phyloP scores from a whole-genome alignment of 2,329 filamentous ascomycete species.

The Microdochium paspali region DNA sequence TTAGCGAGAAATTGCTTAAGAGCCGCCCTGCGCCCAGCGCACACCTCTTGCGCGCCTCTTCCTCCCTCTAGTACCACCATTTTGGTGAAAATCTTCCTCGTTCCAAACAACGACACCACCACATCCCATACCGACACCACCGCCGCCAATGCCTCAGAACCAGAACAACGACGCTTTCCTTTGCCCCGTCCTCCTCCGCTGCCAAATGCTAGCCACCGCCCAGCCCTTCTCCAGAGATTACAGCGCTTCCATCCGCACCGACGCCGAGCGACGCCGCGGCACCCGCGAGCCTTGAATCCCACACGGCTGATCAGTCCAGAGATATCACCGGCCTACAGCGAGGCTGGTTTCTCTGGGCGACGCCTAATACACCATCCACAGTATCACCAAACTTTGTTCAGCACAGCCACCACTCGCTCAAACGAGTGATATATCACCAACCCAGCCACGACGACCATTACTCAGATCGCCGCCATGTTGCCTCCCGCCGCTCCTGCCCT shows the following conservation, averaged over 20 bases:
- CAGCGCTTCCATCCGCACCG: constrained; percentile 42
- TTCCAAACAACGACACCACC: neutral
- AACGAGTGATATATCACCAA: constrained; percentile 1
- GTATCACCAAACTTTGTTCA: neutral
- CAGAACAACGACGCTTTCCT: constrained; percentile 28
- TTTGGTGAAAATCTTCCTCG: neutral
- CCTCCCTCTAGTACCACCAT: neutral
- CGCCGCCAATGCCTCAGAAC: constrained; percentile 47
- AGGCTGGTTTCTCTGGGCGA: neutral
- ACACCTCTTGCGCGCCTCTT: neutral
- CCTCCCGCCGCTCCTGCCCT: constrained; percentile 37
- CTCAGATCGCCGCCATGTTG: constrained; percentile 27
- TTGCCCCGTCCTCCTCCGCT: constrained; percentile 39
- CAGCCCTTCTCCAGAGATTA: constrained; percentile 38
- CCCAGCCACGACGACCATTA: neutral
- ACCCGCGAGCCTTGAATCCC: constrained; percentile 31
- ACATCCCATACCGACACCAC: neutral
- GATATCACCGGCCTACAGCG: constrained; percentile 1
- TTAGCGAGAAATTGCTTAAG: neutral
- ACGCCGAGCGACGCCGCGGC: constrained; percentile 51
- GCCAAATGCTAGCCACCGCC: constrained; percentile 48
- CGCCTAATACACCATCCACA: neutral
- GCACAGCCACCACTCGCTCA: constrained; percentile 2
- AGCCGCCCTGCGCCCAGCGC: neutral
- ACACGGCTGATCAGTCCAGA: constrained; percentile 16